Conservation (phyloP, 2,329 filamentous ascomycete species). For the Ilyonectria robusta region DNA sequence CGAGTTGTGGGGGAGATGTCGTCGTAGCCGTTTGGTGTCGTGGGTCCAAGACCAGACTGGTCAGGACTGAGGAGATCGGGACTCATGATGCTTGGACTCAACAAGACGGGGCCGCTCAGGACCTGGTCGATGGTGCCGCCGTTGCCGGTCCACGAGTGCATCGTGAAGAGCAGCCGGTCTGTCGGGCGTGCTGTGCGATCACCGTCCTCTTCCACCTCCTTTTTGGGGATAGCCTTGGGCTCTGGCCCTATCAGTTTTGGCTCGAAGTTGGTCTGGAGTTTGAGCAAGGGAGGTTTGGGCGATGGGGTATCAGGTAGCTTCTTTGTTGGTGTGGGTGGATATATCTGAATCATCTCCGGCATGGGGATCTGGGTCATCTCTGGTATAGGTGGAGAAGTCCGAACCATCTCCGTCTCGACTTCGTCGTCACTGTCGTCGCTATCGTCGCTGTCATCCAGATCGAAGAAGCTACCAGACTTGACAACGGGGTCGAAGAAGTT, state of each 20-base stretch:
- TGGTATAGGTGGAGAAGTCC: slow-evolving; percentile 44
- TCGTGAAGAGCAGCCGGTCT: slow-evolving; percentile 47
- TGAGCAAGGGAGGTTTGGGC: slow-evolving; percentile 51
- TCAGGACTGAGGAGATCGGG: slow-evolving; percentile 40
- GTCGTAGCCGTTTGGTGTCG: slow-evolving; percentile 72
- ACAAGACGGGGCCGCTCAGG: slow-evolving; percentile 49
- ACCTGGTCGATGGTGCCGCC: slow-evolving; percentile 61
- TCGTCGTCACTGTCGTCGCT: slow-evolving; percentile 37
- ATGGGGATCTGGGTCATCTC: slow-evolving; percentile 36
- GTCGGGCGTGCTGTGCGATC: slow-evolving; percentile 57
- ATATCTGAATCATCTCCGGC: slow-evolving; percentile 41
- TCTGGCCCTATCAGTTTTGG: slow-evolving; percentile 16
- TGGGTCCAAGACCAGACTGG: slow-evolving; percentile 57
- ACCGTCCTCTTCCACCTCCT: slow-evolving; percentile 47
- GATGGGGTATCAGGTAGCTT: slow-evolving; percentile 38
- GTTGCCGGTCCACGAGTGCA: slow-evolving; percentile 48
- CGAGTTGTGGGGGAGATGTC: slow-evolving; percentile 75
- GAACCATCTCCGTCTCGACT: slow-evolving; percentile 43
- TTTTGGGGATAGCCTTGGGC: slow-evolving; percentile 7
- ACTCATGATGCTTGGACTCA: slow-evolving; percentile 40
- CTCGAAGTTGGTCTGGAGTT: slow-evolving; percentile 61
- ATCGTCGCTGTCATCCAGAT: slow-evolving; percentile 40
- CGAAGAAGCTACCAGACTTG: slow-evolving; percentile 39
- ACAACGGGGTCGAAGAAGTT: slow-evolving; percentile 42
- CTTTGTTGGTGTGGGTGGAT: slow-evolving; percentile 35